Base-by-base conservation (phyloP, 306 rosid genomes). In the Geum urbanum region DNA sequence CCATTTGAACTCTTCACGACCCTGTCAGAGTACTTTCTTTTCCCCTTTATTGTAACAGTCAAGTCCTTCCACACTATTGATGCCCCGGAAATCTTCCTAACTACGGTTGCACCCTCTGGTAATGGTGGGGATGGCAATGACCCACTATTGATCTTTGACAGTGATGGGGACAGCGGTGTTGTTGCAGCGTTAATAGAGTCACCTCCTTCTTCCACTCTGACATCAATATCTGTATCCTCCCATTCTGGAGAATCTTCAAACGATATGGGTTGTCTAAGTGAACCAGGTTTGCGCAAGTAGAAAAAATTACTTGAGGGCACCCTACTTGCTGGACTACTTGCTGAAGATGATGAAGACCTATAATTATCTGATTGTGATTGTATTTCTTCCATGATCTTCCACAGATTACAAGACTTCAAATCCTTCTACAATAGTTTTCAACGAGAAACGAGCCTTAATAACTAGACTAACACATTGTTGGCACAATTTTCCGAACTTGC, bases 231-330 rank as follows among this genome's bases (percentile, higher is more conserved):
- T 18, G 96, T 91, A 70, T 95, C 99, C 37, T 84, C 99, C 99
- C 99, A 95, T 68, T 91, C 97, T 3, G 99, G 99, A 47, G 99
- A 95, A 82, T 95, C 99, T 81, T 95, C 99, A 47, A 95, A 95
- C 2, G 99, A 95, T 76, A 95, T 95, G 5, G 99, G 97, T 69
- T 95, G 97, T 80, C 96, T 86, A 48, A 89, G 85, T 6, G 97
- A 89, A 67, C 99, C 99, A 6, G 97, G 96, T 78, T 95, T 95
- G 13, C 95, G 95, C 70, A 95, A 80, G 81, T 95, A 95, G 81
- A 91, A 95, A 78, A 91, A 95, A 83, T 91, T 91, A 82, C 99
- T 95, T 0, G 99, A 95, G 5, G 99, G 99, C 52, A 95, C 97
- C 84, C 99, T 84, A 66, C 97, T 95, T 7, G 95, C 91, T 8